Evolutionary conservation across 225 moss, liverwort and hornwort genomes (phyloP).

Genomic region (Takakia lepidozioides): DNA sequence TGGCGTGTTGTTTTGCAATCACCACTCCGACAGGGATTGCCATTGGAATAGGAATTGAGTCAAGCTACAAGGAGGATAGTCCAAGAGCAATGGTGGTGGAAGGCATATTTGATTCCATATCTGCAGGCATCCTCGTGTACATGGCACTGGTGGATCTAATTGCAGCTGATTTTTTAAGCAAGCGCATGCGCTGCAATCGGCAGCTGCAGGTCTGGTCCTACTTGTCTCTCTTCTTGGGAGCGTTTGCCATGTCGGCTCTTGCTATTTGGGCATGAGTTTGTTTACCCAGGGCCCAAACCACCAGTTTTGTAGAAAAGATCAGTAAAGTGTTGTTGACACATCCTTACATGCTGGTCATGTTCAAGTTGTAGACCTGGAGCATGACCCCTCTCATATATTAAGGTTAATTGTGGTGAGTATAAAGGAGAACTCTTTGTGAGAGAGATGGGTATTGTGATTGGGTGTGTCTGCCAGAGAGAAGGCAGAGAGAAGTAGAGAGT

Average conservation of each 20-base stretch:
- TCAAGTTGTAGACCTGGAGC: no score
- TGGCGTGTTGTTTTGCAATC: slow-evolving; percentile 65
- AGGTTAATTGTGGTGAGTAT: no score
- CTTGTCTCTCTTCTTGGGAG: slow-evolving; percentile 45
- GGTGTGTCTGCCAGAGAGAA: no score
- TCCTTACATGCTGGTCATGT: no score
- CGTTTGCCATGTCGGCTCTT: slow-evolving; percentile 70
- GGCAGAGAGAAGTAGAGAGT: no score
- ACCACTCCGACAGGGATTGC: slow-evolving; percentile 77
- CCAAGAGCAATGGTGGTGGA: slow-evolving; percentile 52
- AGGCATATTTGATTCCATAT: slow-evolving; percentile 71
- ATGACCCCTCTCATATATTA: no score
- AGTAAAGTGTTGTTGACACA: background rate
- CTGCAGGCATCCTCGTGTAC: slow-evolving; percentile 79
- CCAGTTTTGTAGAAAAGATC: slow-evolving; percentile 28
- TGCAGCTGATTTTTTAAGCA: slow-evolving; percentile 61
- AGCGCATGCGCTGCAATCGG: slow-evolving; percentile 42
- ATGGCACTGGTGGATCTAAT: slow-evolving; percentile 88
- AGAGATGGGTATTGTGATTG: no score
- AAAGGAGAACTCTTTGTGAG: no score
- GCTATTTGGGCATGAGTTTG: slow-evolving; percentile 71
- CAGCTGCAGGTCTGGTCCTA: slow-evolving; percentile 44
- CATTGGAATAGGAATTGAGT: slow-evolving; percentile 54
- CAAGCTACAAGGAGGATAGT: slow-evolving; percentile 47
- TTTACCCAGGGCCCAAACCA: no score